Percentiles rank a stretch among this genome's conserved stretches.
phyloP scores from a whole-genome alignment of 148 eudicot genomes.

The Heliamphora exappendiculata region DNA sequence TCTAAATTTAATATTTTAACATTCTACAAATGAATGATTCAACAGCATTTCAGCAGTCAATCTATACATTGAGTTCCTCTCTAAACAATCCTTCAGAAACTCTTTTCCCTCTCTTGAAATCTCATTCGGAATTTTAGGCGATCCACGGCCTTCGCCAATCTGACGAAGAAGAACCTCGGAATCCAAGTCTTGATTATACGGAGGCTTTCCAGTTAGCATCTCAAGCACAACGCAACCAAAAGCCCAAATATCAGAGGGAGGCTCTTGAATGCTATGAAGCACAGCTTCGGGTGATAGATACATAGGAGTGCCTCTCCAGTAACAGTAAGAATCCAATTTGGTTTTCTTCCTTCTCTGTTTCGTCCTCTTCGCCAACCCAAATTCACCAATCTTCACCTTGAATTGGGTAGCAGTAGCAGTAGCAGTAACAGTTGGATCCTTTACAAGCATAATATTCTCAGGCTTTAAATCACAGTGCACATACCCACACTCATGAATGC shows the following conservation, averaged over 20 bases:
- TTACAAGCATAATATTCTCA: constrained; percentile 34
- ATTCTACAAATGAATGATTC: constrained; percentile 33
- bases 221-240: constrained; percentile 45
- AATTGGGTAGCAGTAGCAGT: constrained; percentile 6
- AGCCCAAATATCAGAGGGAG: constrained; percentile 48
- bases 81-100: constrained; percentile 40
- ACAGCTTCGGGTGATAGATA: constrained; percentile 44
- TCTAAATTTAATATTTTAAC: no score
- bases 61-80: constrained; percentile 26
- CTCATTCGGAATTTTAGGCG: constrained; percentile 18
- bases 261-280: constrained; percentile 25
- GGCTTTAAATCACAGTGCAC: constrained; percentile 49
- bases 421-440: constrained; percentile 2
- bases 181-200: constrained; percentile 17
- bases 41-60: constrained; percentile 40
- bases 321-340: constrained; percentile 23
- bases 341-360: constrained; percentile 17
- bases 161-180: constrained; percentile 13
- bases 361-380: constrained; percentile 34
- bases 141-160: constrained; percentile 19
- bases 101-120: constrained; percentile 26
- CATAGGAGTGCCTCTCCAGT: constrained; percentile 37
- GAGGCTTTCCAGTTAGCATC: constrained; percentile 39
- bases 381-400: constrained; percentile 38
- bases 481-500: constrained; percentile 27